phyloP scores from a whole-genome alignment of 2,329 filamentous ascomycete species.

The Pseudopyricularia javanii region DNA sequence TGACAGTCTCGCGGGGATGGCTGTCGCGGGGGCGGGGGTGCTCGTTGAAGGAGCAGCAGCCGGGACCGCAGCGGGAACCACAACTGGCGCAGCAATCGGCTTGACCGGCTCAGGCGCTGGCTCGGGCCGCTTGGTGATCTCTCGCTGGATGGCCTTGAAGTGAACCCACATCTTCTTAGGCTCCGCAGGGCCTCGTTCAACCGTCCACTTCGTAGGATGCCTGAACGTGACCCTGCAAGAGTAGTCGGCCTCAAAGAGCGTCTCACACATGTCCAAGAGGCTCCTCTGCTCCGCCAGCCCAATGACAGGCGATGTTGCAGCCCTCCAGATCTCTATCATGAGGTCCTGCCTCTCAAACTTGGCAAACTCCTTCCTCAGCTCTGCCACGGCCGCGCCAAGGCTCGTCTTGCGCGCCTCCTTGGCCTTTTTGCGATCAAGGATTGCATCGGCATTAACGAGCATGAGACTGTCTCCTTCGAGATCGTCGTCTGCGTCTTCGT shows the following conservation, averaged over 20 bases:
- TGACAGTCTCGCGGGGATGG: background rate
- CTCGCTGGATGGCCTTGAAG: constrained; percentile 8
- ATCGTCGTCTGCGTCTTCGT: constrained; percentile 7
- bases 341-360: constrained; percentile 22
- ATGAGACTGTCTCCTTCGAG: constrained; percentile 27
- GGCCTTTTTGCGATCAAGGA: constrained; percentile 29
- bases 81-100: background rate
- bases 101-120: background rate
- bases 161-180: constrained; percentile 3
- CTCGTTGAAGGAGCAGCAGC: background rate
- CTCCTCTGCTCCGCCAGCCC: constrained; percentile 35
- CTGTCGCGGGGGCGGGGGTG: background rate
- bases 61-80: background rate
- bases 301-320: constrained; percentile 32
- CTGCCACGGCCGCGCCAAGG: constrained; percentile 31
- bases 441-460: constrained; percentile 30
- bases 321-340: constrained; percentile 33
- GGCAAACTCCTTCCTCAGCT: constrained; percentile 33
- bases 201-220: constrained; percentile 33
- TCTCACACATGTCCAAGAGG: constrained; percentile 35
- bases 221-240: constrained; percentile 32
- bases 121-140: constrained; percentile 3
- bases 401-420: constrained; percentile 33
- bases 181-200: constrained; percentile 11
- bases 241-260: constrained; percentile 35